A percentile compares a stretch with the other conserved stretches of the same genome.
These are phyloP conservation scores for Fusarium clavum DNA, from an alignment of 2,329 filamentous ascomycete genomes.

Conservation along the genomic window DNA sequence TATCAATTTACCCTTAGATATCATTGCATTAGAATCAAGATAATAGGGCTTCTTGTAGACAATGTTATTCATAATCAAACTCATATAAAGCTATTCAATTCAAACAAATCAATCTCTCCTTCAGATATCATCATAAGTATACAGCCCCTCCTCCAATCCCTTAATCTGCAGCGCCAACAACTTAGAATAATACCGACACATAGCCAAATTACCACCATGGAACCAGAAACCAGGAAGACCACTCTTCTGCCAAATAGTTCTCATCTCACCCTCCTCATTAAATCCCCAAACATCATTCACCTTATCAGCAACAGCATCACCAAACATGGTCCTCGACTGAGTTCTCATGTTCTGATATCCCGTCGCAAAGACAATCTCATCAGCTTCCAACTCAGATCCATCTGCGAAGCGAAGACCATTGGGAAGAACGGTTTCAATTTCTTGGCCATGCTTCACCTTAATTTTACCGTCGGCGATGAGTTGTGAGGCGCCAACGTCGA, in stretches of 20 bases:
- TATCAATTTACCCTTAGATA: background rate
- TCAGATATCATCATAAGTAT: constrained; percentile 48
- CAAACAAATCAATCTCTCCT: accelerated
- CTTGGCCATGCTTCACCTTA: constrained; percentile 69
- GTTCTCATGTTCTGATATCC: constrained; percentile 77
- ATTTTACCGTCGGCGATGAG: constrained; percentile 74
- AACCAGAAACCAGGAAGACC: constrained; percentile 75
- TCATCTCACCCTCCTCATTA: constrained; percentile 67
- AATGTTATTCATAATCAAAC: background rate
- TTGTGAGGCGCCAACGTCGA: constrained; percentile 72
- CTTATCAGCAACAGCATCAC: constrained; percentile 68
- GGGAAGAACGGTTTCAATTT: constrained; percentile 63
- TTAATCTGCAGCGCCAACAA: constrained; percentile 66
- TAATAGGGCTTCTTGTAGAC: background rate
- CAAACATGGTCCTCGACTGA: constrained; percentile 70
- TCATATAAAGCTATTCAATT: background rate
- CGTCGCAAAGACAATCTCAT: constrained; percentile 72
- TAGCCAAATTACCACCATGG: constrained; percentile 72
- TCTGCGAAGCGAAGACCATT: constrained; percentile 63
- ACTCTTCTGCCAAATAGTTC: constrained; percentile 68
- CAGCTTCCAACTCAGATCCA: constrained; percentile 66
- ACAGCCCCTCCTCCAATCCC: constrained; percentile 55
- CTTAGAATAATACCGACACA: constrained; percentile 71
- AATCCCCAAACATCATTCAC: constrained; percentile 72
- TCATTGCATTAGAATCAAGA: background rate